A percentile compares a stretch with the other conserved stretches of the same genome.
These are phyloP conservation scores for Albophoma yamanashiensis DNA, from an alignment of 2,329 filamentous ascomycete genomes.

Conservation along the genomic window DNA sequence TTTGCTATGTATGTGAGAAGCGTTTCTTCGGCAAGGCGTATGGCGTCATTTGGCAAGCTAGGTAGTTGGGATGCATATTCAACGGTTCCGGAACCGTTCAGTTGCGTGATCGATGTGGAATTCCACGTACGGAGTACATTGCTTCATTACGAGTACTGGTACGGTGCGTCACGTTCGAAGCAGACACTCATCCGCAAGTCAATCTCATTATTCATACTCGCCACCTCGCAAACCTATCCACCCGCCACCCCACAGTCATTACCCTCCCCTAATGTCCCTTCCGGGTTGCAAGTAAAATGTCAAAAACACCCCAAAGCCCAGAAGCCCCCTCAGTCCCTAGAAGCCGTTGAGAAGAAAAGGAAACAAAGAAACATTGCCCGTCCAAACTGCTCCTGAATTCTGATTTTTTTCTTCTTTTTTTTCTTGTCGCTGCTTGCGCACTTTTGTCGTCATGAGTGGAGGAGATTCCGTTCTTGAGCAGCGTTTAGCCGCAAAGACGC, in stretches of 20 bases:
- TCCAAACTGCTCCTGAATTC: background rate
- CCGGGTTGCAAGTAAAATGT: background rate
- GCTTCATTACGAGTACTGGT: background rate
- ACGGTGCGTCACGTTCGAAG: background rate
- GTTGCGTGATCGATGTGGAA: too few relatives aligned
- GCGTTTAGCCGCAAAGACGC: background rate
- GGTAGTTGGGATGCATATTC: background rate
- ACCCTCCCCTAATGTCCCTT: background rate
- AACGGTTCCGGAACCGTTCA: background rate
- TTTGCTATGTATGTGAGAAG: conserved; percentile 15
- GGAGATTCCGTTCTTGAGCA: background rate
- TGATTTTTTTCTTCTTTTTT: background rate
- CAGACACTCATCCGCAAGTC: background rate
- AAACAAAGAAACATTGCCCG: background rate
- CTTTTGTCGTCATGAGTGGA: background rate
- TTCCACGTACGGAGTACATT: too few relatives aligned
- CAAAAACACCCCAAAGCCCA: conserved; percentile 3
- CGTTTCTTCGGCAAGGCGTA: background rate
- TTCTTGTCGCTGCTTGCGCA: background rate
- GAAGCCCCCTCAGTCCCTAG: background rate
- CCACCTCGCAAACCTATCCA: background rate
- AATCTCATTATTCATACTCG: conserved; percentile 4
- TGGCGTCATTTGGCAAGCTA: background rate
- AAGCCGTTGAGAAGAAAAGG: background rate
- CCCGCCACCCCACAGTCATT: background rate